phyloP scores from a whole-genome alignment of 495 filamentous ascomycete genomes.

The Wilcoxina mikolae region DNA sequence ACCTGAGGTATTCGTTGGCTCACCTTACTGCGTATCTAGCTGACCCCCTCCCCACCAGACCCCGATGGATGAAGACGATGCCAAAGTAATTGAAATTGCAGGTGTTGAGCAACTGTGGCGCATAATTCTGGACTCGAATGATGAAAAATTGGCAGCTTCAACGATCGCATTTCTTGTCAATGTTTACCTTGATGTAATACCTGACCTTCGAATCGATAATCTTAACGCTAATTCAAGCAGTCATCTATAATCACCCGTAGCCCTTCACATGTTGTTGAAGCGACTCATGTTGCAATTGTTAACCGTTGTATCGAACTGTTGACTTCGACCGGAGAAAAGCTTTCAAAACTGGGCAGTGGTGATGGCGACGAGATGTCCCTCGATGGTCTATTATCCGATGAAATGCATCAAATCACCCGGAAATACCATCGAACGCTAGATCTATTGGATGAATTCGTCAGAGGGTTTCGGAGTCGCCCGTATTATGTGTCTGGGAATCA shows the following conservation, averaged over 20 bases:
- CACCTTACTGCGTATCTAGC: neutral
- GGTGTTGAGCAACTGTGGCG: conserved; percentile 72
- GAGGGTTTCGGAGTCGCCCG: conserved; percentile 39
- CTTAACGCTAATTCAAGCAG: neutral
- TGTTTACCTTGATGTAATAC: conserved; percentile 48
- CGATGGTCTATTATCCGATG: conserved; percentile 14
- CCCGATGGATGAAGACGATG: conserved; percentile 28
- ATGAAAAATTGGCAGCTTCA: conserved; percentile 50
- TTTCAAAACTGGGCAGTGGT: conserved; percentile 27
- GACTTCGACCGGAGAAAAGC: conserved; percentile 43
- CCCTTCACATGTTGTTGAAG: conserved; percentile 36
- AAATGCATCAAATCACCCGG: conserved; percentile 21
- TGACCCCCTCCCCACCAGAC: neutral
- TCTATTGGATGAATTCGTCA: conserved; percentile 43
- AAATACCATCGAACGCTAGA: conserved; percentile 26
- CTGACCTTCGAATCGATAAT: neutral
- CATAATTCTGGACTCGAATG: conserved; percentile 56
- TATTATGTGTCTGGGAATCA: conserved; percentile 31
- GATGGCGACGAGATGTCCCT: conserved; percentile 31
- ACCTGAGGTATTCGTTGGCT: conserved; percentile 20
- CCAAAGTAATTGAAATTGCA: conserved; percentile 34
- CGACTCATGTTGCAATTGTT: conserved; percentile 65
- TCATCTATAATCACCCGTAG: neutral
- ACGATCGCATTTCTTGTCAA: conserved; percentile 57
- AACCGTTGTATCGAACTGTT: conserved; percentile 65